Evolutionary conservation across 169 alveolate genomes (phyloP).

Genomic region (Plasmodium fragile): DNA sequence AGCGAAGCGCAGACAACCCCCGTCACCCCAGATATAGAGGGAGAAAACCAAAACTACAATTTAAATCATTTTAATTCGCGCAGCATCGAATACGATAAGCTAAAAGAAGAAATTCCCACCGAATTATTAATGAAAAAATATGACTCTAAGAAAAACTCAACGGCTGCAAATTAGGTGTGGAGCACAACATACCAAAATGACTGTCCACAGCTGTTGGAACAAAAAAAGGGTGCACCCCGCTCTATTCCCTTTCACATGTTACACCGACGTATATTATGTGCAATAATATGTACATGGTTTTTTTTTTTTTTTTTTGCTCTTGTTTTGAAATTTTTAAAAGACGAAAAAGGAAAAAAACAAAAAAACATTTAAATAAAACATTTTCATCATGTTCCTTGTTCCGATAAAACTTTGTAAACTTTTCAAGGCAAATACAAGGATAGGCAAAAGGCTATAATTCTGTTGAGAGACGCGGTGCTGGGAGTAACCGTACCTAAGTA

Average conservation of each 20-base stretch:
- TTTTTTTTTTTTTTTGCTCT: neutral
- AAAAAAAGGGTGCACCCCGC: neutral
- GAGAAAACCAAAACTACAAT: slow-evolving; percentile 41
- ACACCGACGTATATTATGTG: neutral
- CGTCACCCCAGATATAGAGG: neutral
- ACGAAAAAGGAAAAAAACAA: neutral
- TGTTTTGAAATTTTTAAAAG: slow-evolving; percentile 16
- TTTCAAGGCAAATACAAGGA: slow-evolving; percentile 1
- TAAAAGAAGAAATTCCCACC: slow-evolving; percentile 56
- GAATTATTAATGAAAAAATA: slow-evolving; percentile 40
- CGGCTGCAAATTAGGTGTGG: neutral
- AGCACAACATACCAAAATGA: neutral
- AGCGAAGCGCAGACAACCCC: neutral
- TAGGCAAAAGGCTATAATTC: neutral
- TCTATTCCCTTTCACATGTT: neutral
- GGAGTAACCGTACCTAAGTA: neutral
- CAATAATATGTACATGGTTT: slow-evolving; percentile 2
- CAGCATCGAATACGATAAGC: slow-evolving; percentile 63
- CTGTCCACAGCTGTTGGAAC: neutral
- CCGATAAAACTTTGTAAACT: slow-evolving; percentile 9
- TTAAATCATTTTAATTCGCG: slow-evolving; percentile 66
- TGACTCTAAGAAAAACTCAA: slow-evolving; percentile 21
- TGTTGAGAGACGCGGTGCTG: neutral
- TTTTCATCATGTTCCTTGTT: slow-evolving; percentile 22
- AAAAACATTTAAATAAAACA: neutral